phyloP scores from a whole-genome alignment of 768 basidiomycete genomes.

The Tulasnella sp. region DNA sequence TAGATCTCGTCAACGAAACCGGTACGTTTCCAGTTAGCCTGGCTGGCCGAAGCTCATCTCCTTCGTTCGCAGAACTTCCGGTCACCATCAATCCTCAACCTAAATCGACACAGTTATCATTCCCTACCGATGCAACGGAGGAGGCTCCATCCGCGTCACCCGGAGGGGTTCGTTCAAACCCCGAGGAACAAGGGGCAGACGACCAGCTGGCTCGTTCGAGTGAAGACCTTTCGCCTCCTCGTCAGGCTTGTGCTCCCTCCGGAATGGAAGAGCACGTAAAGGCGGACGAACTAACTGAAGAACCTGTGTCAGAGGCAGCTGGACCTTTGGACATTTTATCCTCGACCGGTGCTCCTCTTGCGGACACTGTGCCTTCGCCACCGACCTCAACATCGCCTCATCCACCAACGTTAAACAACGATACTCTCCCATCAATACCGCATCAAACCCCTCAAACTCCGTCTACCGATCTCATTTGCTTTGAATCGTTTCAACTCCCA shows the following conservation, averaged over 20 bases:
- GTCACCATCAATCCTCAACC: background rate
- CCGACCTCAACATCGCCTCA: background rate
- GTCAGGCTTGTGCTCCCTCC: background rate
- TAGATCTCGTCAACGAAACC: constrained; percentile 3
- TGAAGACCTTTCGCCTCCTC: background rate
- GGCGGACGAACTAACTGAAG: background rate
- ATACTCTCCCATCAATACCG: background rate
- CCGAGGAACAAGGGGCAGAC: background rate
- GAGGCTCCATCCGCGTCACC: background rate
- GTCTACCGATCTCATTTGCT: constrained; percentile 10
- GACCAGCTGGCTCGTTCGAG: background rate
- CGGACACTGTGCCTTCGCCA: background rate
- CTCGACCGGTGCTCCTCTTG: background rate
- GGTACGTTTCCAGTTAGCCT: background rate
- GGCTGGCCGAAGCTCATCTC: background rate
- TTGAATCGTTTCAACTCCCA: background rate
- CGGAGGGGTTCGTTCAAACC: background rate
- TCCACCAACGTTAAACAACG: background rate
- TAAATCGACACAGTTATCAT: too few species aligned
- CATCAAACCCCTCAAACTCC: background rate
- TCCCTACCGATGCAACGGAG: background rate
- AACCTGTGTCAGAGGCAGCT: background rate
- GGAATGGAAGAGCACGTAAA: background rate
- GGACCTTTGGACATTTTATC: background rate
- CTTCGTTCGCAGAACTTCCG: background rate